Evolutionary conservation across 1,139 yeast genomes (phyloP).

Genomic region (Hansenula lynferdii): DNA sequence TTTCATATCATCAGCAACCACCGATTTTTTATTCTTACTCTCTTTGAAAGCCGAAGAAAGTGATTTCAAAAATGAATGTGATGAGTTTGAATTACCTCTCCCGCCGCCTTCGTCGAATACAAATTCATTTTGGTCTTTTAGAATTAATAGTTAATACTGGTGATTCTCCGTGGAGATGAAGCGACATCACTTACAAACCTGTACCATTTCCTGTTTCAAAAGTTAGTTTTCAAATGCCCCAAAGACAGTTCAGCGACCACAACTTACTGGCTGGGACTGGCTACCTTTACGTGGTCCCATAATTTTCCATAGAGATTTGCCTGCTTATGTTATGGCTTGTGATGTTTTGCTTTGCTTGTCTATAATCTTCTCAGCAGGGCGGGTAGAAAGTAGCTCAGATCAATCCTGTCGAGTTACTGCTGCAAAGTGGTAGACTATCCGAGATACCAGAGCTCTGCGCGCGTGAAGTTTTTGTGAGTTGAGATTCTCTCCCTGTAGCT

Average conservation of each 20-base stretch:
- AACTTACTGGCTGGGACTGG: background rate
- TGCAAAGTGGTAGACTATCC: no score
- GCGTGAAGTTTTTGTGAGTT: no score
- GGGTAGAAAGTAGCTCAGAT: no score
- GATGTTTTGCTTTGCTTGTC: no score
- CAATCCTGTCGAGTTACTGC: no score
- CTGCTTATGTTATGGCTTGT: no score
- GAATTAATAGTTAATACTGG: background rate
- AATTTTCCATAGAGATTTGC: background rate
- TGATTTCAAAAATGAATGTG: constrained; percentile 46
- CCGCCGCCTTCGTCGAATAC: constrained; percentile 68
- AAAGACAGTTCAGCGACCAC: no score
- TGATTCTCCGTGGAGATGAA: background rate
- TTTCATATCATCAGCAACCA: constrained; percentile 26
- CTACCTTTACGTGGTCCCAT: background rate
- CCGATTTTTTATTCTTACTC: constrained; percentile 16
- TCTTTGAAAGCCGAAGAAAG: constrained; percentile 24
- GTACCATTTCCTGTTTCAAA: constrained; percentile 49
- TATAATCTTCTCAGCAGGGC: no score
- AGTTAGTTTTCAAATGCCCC: no score
- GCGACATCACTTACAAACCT: constrained; percentile 34
- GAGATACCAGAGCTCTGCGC: no score
- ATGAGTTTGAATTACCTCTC: constrained; percentile 45
- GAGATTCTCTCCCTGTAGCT: no score
- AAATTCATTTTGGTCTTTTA: constrained; percentile 46